A percentile compares a stretch with the other conserved stretches of the same genome.
phyloP scores from a whole-genome alignment of 2,329 filamentous ascomycete genomes.

The Lomentospora prolificans region DNA sequence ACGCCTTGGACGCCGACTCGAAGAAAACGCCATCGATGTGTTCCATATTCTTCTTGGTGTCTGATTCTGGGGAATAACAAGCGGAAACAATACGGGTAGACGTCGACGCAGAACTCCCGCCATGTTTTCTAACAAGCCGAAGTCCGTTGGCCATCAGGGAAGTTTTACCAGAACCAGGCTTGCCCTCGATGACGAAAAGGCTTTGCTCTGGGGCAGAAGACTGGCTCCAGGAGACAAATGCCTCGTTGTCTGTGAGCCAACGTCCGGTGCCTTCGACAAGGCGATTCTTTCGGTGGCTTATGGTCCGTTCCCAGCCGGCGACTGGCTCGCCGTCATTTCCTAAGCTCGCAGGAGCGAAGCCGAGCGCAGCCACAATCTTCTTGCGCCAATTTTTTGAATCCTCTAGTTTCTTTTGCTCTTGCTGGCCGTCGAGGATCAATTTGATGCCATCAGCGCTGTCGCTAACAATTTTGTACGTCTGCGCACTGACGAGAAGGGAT shows the following conservation, averaged over 20 bases:
- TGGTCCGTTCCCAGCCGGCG: slow-evolving; percentile 19
- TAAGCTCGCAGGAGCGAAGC: slow-evolving; percentile 18
- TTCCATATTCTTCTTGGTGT: neutral
- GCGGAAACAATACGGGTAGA: neutral
- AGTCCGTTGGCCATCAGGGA: slow-evolving; percentile 22
- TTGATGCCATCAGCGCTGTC: slow-evolving; percentile 20
- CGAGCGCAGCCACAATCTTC: slow-evolving; percentile 18
- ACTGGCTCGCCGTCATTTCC: slow-evolving; percentile 17
- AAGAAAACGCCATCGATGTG: neutral
- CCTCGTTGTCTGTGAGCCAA: neutral
- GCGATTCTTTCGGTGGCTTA: slow-evolving; percentile 19
- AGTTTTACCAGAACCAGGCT: slow-evolving; percentile 22
- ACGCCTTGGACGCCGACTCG: neutral
- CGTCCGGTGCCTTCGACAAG: slow-evolving; percentile 20
- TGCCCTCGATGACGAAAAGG: slow-evolving; percentile 18
- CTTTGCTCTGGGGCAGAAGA: neutral
- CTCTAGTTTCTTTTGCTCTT: slow-evolving; percentile 20
- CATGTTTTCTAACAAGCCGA: slow-evolving; percentile 16
- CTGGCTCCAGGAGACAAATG: neutral
- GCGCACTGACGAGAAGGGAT: slow-evolving; percentile 21
- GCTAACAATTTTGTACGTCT: slow-evolving; percentile 22
- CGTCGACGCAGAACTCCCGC: neutral
- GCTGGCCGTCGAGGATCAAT: slow-evolving; percentile 19
- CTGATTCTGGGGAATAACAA: neutral
- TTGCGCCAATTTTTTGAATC: slow-evolving; percentile 21